Evolutionary conservation across 306 rosid genomes (phyloP).

Genomic region (Sesbania bispinosa): DNA sequence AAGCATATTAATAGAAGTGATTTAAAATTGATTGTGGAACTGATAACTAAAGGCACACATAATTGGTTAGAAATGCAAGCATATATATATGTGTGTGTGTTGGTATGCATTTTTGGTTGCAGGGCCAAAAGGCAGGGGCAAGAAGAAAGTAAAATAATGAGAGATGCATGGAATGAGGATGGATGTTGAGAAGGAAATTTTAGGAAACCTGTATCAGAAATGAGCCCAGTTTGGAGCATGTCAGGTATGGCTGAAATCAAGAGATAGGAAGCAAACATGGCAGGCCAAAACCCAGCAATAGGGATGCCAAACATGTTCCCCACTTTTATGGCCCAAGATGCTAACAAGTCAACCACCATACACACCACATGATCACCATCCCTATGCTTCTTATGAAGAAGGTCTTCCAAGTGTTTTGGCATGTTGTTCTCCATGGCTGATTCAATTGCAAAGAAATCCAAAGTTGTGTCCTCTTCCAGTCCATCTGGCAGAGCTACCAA

Average conservation of each 20-base stretch:
- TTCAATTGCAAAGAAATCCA: conserved; percentile 70
- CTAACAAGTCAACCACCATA: conserved; percentile 69
- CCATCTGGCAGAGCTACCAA: conserved; percentile 49
- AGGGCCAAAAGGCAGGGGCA: too few relatives aligned
- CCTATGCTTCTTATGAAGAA: conserved; percentile 16
- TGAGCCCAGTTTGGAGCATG: conserved; percentile 41
- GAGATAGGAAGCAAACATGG: conserved; percentile 66
- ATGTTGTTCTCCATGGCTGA: conserved; percentile 58
- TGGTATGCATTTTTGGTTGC: too few relatives aligned
- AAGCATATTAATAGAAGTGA: too few relatives aligned
- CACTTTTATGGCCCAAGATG: conserved; percentile 73
- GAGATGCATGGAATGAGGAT: too few relatives aligned
- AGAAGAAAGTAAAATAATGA: too few relatives aligned
- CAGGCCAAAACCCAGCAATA: conserved; percentile 86
- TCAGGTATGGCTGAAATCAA: conserved; percentile 56
- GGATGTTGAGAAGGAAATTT: too few relatives aligned
- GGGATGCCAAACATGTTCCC: conserved; percentile 34
- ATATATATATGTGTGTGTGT: too few relatives aligned
- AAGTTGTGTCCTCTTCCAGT: background rate
- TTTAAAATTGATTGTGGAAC: too few relatives aligned
- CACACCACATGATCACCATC: conserved; percentile 36
- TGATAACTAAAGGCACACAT: too few relatives aligned
- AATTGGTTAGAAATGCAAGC: too few relatives aligned
- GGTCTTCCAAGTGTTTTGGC: conserved; percentile 44
- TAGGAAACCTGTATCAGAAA: conserved; percentile 61